Conservation (phyloP, 371 early-diverging fungal species). For the Lichtheimia ornata region DNA sequence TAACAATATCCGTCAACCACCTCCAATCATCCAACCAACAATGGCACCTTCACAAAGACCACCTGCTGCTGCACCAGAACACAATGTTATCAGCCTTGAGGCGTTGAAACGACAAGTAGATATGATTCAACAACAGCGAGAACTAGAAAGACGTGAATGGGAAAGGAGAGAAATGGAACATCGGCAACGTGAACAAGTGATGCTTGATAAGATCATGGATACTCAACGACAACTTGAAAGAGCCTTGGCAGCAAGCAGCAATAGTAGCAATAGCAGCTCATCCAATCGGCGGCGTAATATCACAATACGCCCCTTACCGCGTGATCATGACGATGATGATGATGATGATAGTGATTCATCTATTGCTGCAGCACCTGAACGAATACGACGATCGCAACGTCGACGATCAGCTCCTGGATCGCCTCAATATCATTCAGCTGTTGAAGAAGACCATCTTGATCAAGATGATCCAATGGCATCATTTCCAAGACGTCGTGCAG, state of each 20-base stretch:
- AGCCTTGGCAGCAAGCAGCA: slow-evolving; percentile 2
- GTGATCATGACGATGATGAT: neutral
- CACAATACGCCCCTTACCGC: no score
- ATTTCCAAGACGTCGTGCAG: neutral
- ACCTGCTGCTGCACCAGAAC: neutral
- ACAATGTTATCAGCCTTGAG: slow-evolving; percentile 8
- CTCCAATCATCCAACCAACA: neutral
- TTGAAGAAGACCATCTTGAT: neutral
- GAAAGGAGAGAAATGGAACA: slow-evolving; percentile 12
- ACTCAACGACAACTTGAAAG: slow-evolving; percentile 10
- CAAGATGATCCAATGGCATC: no score
- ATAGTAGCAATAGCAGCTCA: neutral
- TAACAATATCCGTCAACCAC: neutral
- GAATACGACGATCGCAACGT: neutral
- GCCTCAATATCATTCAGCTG: neutral
- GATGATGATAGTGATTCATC: slow-evolving; percentile 4
- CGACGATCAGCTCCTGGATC: neutral
- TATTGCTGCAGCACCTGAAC: neutral
- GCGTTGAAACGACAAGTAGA: slow-evolving; percentile 15
- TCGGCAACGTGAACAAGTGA: slow-evolving; percentile 10
- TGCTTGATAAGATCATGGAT: slow-evolving; percentile 12
- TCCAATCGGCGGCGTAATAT: no score
- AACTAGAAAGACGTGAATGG: slow-evolving; percentile 14
- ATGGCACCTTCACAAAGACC: neutral
- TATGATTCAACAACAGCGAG: slow-evolving; percentile 11